Evolutionary conservation across 352 stramenopile genomes (phyloP), one percentile per base, ranked within the genome.

Genomic region (Bremia lactucae): DNA sequence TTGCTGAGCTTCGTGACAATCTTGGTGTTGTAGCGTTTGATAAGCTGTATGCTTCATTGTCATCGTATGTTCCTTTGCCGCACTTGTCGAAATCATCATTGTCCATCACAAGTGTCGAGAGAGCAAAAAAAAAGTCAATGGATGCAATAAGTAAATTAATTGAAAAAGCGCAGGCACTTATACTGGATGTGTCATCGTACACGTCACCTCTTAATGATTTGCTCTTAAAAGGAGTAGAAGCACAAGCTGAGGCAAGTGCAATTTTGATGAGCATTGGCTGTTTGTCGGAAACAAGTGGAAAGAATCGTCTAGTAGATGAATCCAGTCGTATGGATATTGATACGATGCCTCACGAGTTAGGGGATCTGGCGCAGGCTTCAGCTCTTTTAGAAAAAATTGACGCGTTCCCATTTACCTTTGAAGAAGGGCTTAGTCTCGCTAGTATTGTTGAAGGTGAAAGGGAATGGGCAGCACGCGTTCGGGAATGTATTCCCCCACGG

Each of bases 1-100:
- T 90, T 3, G 68, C 77, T 35, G 74, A 90, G 39, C 58, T 86
- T 16, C 72, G 75, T 31, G 78, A 94, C 31, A 62, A 75, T 14
- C 46, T 94, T 16, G 77, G 78, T 1, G 39, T 49, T 25, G 23
- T 54, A 8, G 52, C 62, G 5, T 91, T 88, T 31, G 73, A 89
- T 28, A 82, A 78, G 29, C 37, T 87, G 0, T 75, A 87, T 44
- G 29, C 52, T 2, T 69, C 47, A 21, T 54, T 60, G 18, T 42
- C 46, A 9, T 60, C 42, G 13, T 71, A 59, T 42, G 6, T 59
- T 24, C 31, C 54, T 18, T 59, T 42, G 46, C 33, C 54, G 6
- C 42, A 60, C 25, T 49, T 52, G 16, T 59, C 64, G 6, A 69
- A 28, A 25, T 38, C 51, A 10, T 52, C 55, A 7, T 55, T 45